A percentile compares a stretch with the other conserved stretches of the same genome.
These are phyloP conservation scores for Camellia lanceoleosa DNA, from an alignment of 148 eudicot genomes.

Conservation along the genomic window DNA sequence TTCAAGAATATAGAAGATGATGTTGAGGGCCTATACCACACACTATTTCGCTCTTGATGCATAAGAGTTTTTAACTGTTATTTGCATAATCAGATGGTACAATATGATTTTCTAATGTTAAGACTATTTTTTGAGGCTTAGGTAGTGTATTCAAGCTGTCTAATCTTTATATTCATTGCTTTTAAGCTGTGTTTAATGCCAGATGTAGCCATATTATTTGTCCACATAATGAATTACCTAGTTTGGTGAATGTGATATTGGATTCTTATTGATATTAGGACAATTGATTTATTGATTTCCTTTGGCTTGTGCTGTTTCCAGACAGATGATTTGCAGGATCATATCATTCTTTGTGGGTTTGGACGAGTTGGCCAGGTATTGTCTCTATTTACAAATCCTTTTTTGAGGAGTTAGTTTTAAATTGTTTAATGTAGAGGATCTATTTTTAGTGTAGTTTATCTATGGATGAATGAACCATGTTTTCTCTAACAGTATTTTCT, in stretches of 20 bases:
- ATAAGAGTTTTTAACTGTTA: not conserved
- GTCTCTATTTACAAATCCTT: not conserved
- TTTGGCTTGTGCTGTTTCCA: slow-evolving; percentile 31
- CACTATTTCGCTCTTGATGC: not conserved
- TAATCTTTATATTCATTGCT: not conserved
- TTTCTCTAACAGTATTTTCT: not conserved
- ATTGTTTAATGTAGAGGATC: not conserved
- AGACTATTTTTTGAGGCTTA: not conserved
- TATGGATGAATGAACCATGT: not conserved
- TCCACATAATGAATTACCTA: not conserved
- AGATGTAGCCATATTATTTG: not conserved
- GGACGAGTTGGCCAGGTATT: slow-evolving; percentile 97
- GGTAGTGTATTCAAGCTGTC: not conserved
- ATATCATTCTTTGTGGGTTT: slow-evolving; percentile 90
- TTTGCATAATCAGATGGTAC: not conserved
- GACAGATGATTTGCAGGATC: slow-evolving; percentile 98
- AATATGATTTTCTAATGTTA: not conserved
- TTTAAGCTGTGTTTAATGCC: not conserved
- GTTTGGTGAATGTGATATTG: not conserved
- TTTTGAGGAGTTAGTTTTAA: slow-evolving; percentile 8
- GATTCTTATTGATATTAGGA: not conserved
- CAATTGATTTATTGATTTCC: slow-evolving; percentile 7
- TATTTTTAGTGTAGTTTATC: not conserved
- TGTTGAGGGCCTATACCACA: no score
- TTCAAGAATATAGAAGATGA: no score